Evolutionary conservation across 495 filamentous ascomycete genomes (phyloP), one percentile per base, ranked within the genome.

Genomic region (Podospora anserina): DNA sequence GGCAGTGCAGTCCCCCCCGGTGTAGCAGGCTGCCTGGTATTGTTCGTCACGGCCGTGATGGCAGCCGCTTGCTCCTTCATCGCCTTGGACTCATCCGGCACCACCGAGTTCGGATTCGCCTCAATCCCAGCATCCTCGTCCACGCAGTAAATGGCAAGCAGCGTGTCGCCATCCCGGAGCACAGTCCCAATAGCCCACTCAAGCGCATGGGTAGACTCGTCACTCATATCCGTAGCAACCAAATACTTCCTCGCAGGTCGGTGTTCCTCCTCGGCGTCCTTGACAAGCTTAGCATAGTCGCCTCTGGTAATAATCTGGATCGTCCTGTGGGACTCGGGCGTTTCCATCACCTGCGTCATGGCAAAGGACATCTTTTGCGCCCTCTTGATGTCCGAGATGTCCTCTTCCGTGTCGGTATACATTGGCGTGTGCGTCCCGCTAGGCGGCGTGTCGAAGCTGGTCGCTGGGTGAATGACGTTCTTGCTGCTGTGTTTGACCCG

Each of bases 131-230:
- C 83, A 69, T 97, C 94, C 76, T 97, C 94, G 72, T 96, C 91
- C 59, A 94, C 87, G 67, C 92, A 94, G 79, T 93, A 97, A 63
- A 99, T 91, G 23, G 92, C 92, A 65, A 96, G 86, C 53, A 99
- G 84, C 1, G 94, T 98, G 77, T 99, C 95, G 18, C 95, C 95
- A 75, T 97, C 93, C 58, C 95, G 86, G 7, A 99, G 85, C n/a
- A 98, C 90, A 3, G 92, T 96, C 55, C 95, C 95, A 63, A 99
- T 94, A 0, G 93, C 96, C 94, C 94, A 99, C 76, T 98, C 95
- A 30, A 98, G 81, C 11, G 95, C 95, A 77, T 97, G 93, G 11
- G 92, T 90, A 4, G 94, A 94, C 80, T 99, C 95, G 56, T 93
- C 91, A 71, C 92, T 96, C 39, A 97, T 79, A 78, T 98, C 95